Evolutionary conservation across 257 asterid genomes (phyloP), one percentile per base, ranked within the genome.

Genomic region (Penstemon eatonii): DNA sequence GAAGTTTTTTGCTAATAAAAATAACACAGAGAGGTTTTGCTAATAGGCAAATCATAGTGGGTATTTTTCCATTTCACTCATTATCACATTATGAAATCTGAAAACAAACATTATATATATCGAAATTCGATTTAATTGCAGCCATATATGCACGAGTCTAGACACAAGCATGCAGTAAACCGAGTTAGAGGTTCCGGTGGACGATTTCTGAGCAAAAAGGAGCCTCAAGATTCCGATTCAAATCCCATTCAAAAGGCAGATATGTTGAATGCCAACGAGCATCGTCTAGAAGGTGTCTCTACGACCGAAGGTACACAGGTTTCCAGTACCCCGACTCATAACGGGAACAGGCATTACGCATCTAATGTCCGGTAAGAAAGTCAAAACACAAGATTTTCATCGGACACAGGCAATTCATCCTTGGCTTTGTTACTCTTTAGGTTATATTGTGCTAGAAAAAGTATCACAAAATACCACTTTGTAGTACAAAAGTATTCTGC

Each of bases 121-220:
- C 63, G 40, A 13, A 42, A 37, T 0, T 8, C 33, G 33, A 10
- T 50, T 37, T 9, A 39, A 60, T 15, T 78, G 84, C 90, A 94
- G 99, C 97, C 99, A 1, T 94, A 94, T 60, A 89, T 94, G 82
- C 97, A 94, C 8, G 97, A 94, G 90, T 94, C 99, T 53, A 89
- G 99, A 4, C 99, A 94, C 71, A 90, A 78, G 51, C 99, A 94
- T 53, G 99, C 99, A 1, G 73, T 94, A 9, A 94, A 94, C 4
- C 76, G 99, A 77, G 96, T 94, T 7, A 83, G 99, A 59, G 99
- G 99, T 0, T 66, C 87, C 0, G 99, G 97, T 2, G 99, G 99
- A 18, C 92, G 97, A 12, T 94, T 94, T 75, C 88, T 94, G 47
- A 86, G 97, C 91, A 77, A 89, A 4, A 88, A 89, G 83, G 83